phyloP scores from a whole-genome alignment of 805 yeast species.

The Ogataea paradorogensis region DNA sequence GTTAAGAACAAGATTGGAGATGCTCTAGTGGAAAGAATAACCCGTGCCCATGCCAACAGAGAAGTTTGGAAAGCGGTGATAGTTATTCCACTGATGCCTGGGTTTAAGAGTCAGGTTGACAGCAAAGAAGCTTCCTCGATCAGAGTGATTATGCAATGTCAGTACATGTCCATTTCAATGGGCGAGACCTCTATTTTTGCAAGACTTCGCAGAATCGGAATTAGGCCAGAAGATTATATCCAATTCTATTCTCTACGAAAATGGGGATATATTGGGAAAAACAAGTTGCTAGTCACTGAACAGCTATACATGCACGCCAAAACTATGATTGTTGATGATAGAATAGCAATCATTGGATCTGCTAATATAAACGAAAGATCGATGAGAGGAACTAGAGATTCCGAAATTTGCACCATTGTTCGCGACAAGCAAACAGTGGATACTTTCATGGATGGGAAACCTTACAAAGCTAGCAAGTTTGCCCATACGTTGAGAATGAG shows the following conservation, averaged over 20 bases:
- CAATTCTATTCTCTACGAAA: slow-evolving; percentile 89
- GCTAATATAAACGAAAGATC: slow-evolving; percentile 97
- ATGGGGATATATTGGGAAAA: slow-evolving; percentile 90
- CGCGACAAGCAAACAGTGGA: slow-evolving; percentile 77
- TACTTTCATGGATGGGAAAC: slow-evolving; percentile 75
- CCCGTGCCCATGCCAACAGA: slow-evolving; percentile 76
- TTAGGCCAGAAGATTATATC: slow-evolving; percentile 86
- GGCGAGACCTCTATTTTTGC: slow-evolving; percentile 88
- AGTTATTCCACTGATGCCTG: slow-evolving; percentile 95
- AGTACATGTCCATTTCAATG: slow-evolving; percentile 87
- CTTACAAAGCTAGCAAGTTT: slow-evolving; percentile 79
- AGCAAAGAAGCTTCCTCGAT: slow-evolving; percentile 93
- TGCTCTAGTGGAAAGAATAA: slow-evolving; percentile 95
- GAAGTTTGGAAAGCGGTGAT: slow-evolving; percentile 87
- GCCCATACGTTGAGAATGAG: slow-evolving; percentile 87
- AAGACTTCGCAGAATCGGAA: slow-evolving; percentile 71
- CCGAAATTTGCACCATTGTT: slow-evolving; percentile 87
- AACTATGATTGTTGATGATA: slow-evolving; percentile 86
- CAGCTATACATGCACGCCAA: slow-evolving; percentile 94
- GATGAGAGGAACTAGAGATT: slow-evolving; percentile 90
- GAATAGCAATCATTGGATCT: slow-evolving; percentile 91
- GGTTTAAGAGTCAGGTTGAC: slow-evolving; percentile 91
- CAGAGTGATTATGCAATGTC: slow-evolving; percentile 94
- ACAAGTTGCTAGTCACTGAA: slow-evolving; percentile 74
- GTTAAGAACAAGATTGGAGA: slow-evolving; percentile 90